Conservation (phyloP, 768 basidiomycete species). For the Trametes villosa region DNA sequence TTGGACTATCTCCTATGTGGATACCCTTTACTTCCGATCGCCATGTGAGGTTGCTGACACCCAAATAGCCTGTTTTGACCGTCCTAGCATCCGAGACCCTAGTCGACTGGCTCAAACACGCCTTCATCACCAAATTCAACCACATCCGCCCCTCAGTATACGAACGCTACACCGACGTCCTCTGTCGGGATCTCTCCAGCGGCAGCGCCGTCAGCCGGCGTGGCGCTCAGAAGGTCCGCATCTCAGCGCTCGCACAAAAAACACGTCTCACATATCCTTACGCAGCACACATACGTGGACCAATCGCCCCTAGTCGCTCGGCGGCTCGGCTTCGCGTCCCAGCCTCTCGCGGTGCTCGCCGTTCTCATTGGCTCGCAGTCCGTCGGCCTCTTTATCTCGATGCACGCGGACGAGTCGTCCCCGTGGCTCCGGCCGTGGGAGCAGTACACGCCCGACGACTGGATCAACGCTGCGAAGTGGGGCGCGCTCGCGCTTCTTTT, state of each 20-base stretch:
- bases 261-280: neutral
- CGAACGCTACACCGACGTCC: conserved; percentile 91
- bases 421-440: conserved; percentile 49
- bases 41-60: neutral
- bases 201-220: conserved; percentile 72
- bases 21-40: conserved; percentile 31
- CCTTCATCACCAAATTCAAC: conserved; percentile 99
- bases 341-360: conserved; percentile 86
- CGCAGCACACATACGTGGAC: conserved; percentile 89
- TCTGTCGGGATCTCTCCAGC: conserved; percentile 90
- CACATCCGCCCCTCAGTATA: conserved; percentile 96
- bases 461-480: conserved; percentile 66
- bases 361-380: conserved; percentile 80
- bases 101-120: conserved; percentile 99
- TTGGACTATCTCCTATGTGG: conserved; percentile 89
- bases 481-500: conserved; percentile 62
- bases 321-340: conserved; percentile 89
- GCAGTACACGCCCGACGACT: conserved; percentile 48
- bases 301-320: conserved; percentile 95
- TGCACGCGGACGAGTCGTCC: conserved; percentile 40
- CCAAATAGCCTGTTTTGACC: conserved; percentile 80
- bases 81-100: conserved; percentile 91
- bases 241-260: neutral
- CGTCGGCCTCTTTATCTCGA: conserved; percentile 59
- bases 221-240: conserved; percentile 69